phyloP scores from a whole-genome alignment of 163 green algal genomes.

The Prototheca wickerhamii region DNA sequence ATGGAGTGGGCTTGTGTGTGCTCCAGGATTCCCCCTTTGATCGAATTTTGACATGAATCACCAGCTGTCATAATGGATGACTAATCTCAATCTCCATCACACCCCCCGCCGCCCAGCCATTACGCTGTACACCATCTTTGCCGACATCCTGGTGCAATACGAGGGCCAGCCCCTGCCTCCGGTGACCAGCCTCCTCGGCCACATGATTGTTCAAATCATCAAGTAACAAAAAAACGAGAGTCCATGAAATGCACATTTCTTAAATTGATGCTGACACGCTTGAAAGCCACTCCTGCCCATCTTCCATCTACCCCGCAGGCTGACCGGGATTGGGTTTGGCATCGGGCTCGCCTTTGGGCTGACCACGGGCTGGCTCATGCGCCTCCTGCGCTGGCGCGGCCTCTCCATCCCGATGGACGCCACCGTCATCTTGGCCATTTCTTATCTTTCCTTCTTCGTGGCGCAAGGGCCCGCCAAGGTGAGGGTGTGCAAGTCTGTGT shows the following conservation, averaged over 20 bases:
- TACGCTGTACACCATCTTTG: constrained; percentile 35
- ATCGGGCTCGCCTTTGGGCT: constrained; percentile 44
- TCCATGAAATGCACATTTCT: neutral
- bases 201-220: constrained; percentile 6
- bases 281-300: neutral
- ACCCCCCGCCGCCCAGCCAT: constrained; percentile 25
- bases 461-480: constrained; percentile 29
- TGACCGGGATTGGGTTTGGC: constrained; percentile 16
- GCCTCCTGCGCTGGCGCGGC: constrained; percentile 34
- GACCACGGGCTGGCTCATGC: constrained; percentile 29
- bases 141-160: constrained; percentile 12
- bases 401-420: constrained; percentile 41
- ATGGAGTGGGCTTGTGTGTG: too few species aligned
- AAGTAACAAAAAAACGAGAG: constrained; percentile 1
- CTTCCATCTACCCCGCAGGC: neutral
- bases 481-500: constrained; percentile 6
- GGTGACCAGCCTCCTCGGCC: constrained; percentile 5
- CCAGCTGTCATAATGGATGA: too few species aligned
- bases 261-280: neutral
- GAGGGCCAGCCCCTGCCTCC: neutral
- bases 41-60: neutral
- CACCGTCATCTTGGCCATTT: constrained; percentile 45
- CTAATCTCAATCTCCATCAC: neutral
- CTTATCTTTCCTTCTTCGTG: constrained; percentile 65
- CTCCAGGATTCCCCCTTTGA: too few species aligned